Conservation (phyloP, 1,284 basidiomycete species). For the Schizophyllum amplum region DNA sequence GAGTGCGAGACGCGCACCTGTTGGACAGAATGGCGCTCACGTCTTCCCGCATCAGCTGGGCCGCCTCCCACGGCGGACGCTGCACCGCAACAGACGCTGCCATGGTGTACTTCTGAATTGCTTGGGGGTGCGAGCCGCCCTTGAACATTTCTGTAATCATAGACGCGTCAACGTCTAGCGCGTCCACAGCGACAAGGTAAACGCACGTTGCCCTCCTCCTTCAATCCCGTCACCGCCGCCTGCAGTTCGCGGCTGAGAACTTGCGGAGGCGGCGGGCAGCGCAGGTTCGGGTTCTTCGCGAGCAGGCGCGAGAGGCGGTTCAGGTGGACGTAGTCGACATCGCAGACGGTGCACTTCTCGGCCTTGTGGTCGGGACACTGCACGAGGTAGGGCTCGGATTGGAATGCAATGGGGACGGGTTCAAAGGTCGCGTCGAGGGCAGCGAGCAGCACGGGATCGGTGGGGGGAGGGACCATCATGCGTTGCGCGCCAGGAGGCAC, state of each 20-base stretch:
- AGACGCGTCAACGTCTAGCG: not conserved
- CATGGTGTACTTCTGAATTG: slow-evolving; percentile 79
- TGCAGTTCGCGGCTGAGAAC: slow-evolving; percentile 71
- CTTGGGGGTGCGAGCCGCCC: slow-evolving; percentile 59
- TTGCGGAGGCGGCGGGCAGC: slow-evolving; percentile 77
- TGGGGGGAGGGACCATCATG: slow-evolving; percentile 34
- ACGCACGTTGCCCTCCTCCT: slow-evolving; percentile 86
- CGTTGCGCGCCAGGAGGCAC: slow-evolving; percentile 29
- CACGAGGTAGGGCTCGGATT: slow-evolving; percentile 39
- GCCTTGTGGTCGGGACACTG: slow-evolving; percentile 57
- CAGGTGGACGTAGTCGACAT: slow-evolving; percentile 59
- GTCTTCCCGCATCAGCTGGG: slow-evolving; percentile 81
- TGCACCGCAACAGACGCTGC: slow-evolving; percentile 79
- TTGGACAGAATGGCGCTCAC: slow-evolving; percentile 86
- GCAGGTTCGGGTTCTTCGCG: slow-evolving; percentile 58
- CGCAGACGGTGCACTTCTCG: slow-evolving; percentile 67
- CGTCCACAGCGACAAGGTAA: slow-evolving; percentile 2
- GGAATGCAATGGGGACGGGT: slow-evolving; percentile 51
- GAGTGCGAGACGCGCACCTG: slow-evolving; percentile 62
- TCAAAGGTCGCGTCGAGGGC: slow-evolving; percentile 65
- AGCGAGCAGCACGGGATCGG: slow-evolving; percentile 66
- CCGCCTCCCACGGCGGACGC: slow-evolving; percentile 86
- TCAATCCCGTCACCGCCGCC: slow-evolving; percentile 64
- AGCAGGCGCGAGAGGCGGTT: slow-evolving; percentile 72
- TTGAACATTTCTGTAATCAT: slow-evolving; percentile 69